A percentile compares a stretch with the other conserved stretches of the same genome.
Evolutionary conservation across 345 rosid species (phyloP).

Genomic region (Euphorbia tirucalli): DNA sequence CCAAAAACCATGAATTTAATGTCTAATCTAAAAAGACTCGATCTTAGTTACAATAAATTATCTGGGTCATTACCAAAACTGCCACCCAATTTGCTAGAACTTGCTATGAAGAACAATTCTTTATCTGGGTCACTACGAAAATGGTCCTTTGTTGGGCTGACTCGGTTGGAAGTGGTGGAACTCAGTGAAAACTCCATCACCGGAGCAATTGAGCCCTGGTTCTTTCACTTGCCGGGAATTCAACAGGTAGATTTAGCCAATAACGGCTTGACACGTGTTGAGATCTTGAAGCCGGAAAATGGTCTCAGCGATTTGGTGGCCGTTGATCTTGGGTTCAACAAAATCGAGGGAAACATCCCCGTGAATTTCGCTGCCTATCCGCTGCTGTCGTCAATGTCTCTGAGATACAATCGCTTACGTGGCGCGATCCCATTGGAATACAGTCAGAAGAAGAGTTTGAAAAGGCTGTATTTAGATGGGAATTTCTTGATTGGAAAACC

Average conservation of each 20-base stretch:
- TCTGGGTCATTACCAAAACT: constrained; percentile 65
- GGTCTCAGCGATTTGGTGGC: constrained; percentile 60
- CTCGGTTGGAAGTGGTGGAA: constrained; percentile 70
- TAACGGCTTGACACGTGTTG: constrained; percentile 55
- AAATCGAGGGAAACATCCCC: constrained; percentile 51
- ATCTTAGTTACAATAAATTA: constrained; percentile 74
- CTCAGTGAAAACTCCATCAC: constrained; percentile 74
- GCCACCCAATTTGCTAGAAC: constrained; percentile 50
- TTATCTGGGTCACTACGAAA: constrained; percentile 56
- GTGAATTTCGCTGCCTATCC: constrained; percentile 55
- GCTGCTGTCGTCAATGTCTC: constrained; percentile 57
- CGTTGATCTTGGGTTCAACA: constrained; percentile 73
- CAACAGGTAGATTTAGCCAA: constrained; percentile 81
- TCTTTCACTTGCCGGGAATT: constrained; percentile 60
- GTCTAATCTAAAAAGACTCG: constrained; percentile 48
- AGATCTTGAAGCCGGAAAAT: constrained; percentile 40
- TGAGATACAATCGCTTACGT: constrained; percentile 66
- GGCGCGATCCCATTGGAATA: constrained; percentile 67
- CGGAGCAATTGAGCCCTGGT: constrained; percentile 70
- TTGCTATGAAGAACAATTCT: constrained; percentile 64
- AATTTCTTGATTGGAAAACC: constrained; percentile 82
- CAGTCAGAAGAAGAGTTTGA: constrained; percentile 48
- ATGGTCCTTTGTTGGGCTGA: constrained; percentile 50
- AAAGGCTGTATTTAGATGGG: constrained; percentile 72
- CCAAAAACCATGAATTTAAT: constrained; percentile 44